Base-by-base conservation (phyloP, 2,329 filamentous ascomycete species). In the Diaporthe longicolla region DNA sequence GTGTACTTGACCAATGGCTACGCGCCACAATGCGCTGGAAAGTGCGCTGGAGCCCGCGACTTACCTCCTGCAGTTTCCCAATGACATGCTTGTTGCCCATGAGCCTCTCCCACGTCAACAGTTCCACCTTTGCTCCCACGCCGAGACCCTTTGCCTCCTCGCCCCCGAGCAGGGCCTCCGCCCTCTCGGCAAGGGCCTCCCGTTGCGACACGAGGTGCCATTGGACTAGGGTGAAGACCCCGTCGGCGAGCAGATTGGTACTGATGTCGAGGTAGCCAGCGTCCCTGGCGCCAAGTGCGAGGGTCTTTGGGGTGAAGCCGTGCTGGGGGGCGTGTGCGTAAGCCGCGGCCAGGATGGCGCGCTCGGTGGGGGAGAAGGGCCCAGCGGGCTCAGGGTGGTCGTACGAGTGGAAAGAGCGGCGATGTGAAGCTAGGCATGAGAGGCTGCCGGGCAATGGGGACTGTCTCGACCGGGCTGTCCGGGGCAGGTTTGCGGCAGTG, bases 201-300 rank as follows among this genome's bases (percentile, higher is more conserved):
- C 94, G 89, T 81, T 93, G 90, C 15, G 86, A 90, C 58, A 92
- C 88, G 19, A 97, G 88, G 81, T 97, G 93, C 82, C 93, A 97
- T 50, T 89, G 89, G 77, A 98, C 91, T 37, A 99, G 88, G 78
- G 94, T 93, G 84, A 97, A 97, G 29, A 92, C 89, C 10, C 94
- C 94, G 55, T 92, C 89, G 0, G 94, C 92, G 72, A 99, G 91
- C 26, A 98, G 86, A 80, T 95, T 95, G 13, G 94, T 91, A 74
- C 94, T 95, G 74, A 96, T 95, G 81, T 97, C 94, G 70, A 95
- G 91, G 82, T 96, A 98, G 58, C 95, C 95, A 24, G 92, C 91
- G 79, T 98, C 95, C 79, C 91, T 91, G 75, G 94, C 94, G 75
- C 96, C 97, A 29, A 93, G 89, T 57, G 90, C 89, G 13, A 99